Conservation (phyloP, 768 basidiomycete genomes). For the Psilocybe tampanensis region DNA sequence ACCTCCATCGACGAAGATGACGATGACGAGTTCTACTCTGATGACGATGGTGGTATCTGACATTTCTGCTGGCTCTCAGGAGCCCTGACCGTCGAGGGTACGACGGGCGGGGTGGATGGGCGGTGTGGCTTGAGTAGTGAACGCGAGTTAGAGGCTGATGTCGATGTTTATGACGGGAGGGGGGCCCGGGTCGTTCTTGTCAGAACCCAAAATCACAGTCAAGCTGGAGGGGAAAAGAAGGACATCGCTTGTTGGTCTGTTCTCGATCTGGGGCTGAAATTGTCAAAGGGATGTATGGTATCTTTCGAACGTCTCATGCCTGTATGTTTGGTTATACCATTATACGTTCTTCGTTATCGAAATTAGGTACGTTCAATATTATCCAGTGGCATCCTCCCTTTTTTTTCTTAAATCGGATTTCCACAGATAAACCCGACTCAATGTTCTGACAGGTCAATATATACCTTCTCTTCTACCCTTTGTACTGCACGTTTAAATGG, state of each 20-base stretch:
- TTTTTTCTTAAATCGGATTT: not conserved
- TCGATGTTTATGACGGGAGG: constrained; percentile 1
- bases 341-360: constrained; percentile 12
- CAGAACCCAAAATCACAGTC: constrained; percentile 6
- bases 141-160: constrained; percentile 4
- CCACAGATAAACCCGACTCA: constrained; percentile 9
- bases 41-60: constrained; percentile 80
- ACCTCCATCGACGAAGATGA: constrained; percentile 78
- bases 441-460: constrained; percentile 1
- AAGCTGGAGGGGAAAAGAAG: constrained; percentile 3
- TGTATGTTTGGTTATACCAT: constrained; percentile 12
- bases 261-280: constrained; percentile 7
- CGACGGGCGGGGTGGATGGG: constrained; percentile 67
- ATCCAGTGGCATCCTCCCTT: not conserved
- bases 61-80: constrained; percentile 84
- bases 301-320: constrained; percentile 12
- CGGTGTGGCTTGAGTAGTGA: constrained; percentile 21
- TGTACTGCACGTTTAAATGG: constrained; percentile 16
- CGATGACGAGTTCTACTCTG: constrained; percentile 85
- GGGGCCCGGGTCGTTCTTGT: constrained; percentile 2
- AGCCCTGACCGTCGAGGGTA: constrained; percentile 69
- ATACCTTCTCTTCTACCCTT: not conserved
- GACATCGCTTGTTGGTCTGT: constrained; percentile 7
- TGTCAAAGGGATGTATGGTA: constrained; percentile 6
- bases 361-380: constrained; percentile 14